These are phyloP conservation scores for Smallanthus sonchifolius DNA, from an alignment of 129 eudicot species.

Conservation along the genomic window DNA sequence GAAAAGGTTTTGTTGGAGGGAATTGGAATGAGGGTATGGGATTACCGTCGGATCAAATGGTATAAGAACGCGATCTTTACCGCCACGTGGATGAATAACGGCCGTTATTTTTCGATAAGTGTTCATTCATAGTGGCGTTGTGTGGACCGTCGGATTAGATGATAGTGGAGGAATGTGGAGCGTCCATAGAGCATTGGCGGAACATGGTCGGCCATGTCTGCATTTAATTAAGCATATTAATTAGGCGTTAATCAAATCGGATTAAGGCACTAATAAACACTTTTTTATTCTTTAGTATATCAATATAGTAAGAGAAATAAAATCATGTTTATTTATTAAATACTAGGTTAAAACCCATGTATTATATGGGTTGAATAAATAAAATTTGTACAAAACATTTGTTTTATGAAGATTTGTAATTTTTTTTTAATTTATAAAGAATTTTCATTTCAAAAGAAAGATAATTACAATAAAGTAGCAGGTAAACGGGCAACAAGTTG, in stretches of 20 bases:
- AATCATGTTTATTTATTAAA: too few species aligned
- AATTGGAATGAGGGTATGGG: conserved; percentile 27
- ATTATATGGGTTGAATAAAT: too few species aligned
- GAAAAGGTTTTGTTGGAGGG: too few species aligned
- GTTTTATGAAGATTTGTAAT: too few species aligned
- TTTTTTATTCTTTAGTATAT: too few species aligned
- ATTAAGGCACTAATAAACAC: neutral
- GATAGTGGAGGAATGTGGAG: conserved; percentile 19
- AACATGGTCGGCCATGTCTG: conserved; percentile 34
- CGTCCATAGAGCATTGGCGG: neutral
- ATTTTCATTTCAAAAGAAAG: too few species aligned
- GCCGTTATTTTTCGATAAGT: conserved; percentile 53
- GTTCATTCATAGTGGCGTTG: neutral
- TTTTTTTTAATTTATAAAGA: too few species aligned
- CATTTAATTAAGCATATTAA: neutral
- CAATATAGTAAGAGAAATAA: too few species aligned
- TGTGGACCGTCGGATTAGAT: conserved; percentile 33
- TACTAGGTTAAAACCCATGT: too few species aligned
- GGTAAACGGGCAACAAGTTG: too few species aligned
- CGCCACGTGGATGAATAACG: conserved; percentile 42
- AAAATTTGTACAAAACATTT: too few species aligned
- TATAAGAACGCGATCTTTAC: conserved; percentile 34
- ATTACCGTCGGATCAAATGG: conserved; percentile 59
- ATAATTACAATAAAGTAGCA: too few species aligned
- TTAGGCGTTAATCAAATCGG: neutral